Base-by-base conservation (phyloP, 139 green algal species). In the Eudorina sp. region DNA sequence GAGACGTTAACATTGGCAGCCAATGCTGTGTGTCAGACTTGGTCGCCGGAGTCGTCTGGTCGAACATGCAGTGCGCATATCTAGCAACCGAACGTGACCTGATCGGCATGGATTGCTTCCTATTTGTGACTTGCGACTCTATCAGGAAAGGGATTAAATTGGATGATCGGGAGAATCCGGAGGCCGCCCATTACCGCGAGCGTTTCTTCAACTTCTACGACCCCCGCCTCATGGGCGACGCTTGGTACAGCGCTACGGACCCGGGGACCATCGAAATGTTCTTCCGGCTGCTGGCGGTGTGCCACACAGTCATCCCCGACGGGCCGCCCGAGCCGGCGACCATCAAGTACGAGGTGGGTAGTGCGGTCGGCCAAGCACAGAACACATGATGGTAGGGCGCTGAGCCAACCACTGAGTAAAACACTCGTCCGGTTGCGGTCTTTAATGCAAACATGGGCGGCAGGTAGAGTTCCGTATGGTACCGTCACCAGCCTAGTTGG, bases 201-300 rank as follows among this genome's bases (percentile, higher is more conserved):
- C 89, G 62, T 29, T 95, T 85, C 88, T 96, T 95, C 93, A 98
- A 98, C 90, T 98, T 98, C 77, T 95, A 95, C 19, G 96, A 98
- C 90, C 69, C 75, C n/a, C 90, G 96, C 5, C 73, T 99, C 21
- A 92, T 97, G 92, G 85, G 91, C 38, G 91, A 92, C 29, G 92
- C 90, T 4, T 99, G 97, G 97, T 38, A 70, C 51, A 73, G 80
- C 4, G 86, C 94, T 29, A 53, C 84, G 19, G 89, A 90, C 84
- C 27, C 90, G 19, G 53, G 29, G 11, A 69, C 53, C 41, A 82
- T 91, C 13, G 90, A 92, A 73, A 92, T 92, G 92, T 98, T 98
- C 90, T 95, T 96, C 83, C 90, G 95, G 31, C 78, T 96, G 75
- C 93, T 98, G 83, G 93, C 94, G 9, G 88, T 97, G 74, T 98